Conservation (phyloP, 768 basidiomycete genomes). For the Agaricus subrufescens region DNA sequence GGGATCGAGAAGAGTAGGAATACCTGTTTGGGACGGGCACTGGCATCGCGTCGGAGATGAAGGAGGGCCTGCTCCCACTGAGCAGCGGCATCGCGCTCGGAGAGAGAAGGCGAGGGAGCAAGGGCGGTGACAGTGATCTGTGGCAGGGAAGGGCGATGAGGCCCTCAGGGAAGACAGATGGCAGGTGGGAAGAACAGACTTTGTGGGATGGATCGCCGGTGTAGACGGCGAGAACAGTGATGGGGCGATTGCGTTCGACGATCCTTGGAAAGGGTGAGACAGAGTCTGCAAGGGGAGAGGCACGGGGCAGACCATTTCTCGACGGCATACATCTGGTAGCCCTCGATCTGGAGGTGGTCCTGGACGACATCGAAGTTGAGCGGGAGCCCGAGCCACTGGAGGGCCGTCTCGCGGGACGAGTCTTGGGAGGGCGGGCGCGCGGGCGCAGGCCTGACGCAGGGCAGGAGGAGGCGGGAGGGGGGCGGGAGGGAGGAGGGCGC, state of each 20-base stretch:
- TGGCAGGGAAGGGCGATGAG: neutral
- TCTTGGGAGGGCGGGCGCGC: constrained; percentile 4
- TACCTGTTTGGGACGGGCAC: constrained; percentile 70
- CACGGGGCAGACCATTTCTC: constrained; percentile 62
- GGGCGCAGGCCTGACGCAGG: constrained; percentile 12
- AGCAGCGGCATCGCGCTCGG: constrained; percentile 26
- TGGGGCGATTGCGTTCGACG: constrained; percentile 56
- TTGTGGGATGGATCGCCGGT: constrained; percentile 72
- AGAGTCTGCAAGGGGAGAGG: neutral
- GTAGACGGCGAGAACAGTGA: constrained; percentile 66
- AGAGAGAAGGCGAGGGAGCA: constrained; percentile 36
- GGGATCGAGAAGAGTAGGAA: neutral
- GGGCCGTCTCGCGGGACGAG: constrained; percentile 10
- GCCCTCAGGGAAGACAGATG: neutral
- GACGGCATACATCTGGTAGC: constrained; percentile 83
- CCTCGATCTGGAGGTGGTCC: constrained; percentile 44
- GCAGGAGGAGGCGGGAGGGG: constrained; percentile 21
- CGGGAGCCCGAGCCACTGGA: constrained; percentile 39
- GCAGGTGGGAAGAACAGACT: constrained; percentile 24
- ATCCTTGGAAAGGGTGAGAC: constrained; percentile 39
- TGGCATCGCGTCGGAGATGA: constrained; percentile 53
- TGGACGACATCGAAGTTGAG: constrained; percentile 45
- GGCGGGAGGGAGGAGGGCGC: constrained; percentile 8
- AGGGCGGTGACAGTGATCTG: constrained; percentile 62
- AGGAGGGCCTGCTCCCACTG: constrained; percentile 57